Evolutionary conservation across 805 yeast genomes (phyloP).

Genomic region (Kluyveromyces starmeri): DNA sequence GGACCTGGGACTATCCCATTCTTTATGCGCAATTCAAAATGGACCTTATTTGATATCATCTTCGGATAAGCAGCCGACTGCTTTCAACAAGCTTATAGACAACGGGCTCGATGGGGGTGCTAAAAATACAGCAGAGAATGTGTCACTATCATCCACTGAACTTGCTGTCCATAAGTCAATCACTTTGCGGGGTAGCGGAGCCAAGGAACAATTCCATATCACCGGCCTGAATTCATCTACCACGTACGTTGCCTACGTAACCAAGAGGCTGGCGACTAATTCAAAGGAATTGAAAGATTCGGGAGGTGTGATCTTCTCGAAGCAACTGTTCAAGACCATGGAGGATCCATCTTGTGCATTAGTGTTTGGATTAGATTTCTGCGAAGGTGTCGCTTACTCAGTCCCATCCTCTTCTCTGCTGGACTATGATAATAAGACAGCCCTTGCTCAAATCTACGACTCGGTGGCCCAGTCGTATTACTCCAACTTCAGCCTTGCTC

Average conservation of each 20-base stretch:
- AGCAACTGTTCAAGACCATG: slow-evolving; percentile 50
- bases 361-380: slow-evolving; percentile 66
- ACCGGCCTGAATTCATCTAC: slow-evolving; percentile 53
- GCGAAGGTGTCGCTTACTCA: slow-evolving; percentile 75
- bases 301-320: slow-evolving; percentile 60
- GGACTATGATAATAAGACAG: slow-evolving; percentile 24
- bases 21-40: slow-evolving; percentile 64
- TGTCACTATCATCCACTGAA: slow-evolving; percentile 19
- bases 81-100: no score
- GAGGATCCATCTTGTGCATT: slow-evolving; percentile 54
- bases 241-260: slow-evolving; percentile 54
- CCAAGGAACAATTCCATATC: slow-evolving; percentile 55
- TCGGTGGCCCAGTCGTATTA: slow-evolving; percentile 46
- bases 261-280: slow-evolving; percentile 34
- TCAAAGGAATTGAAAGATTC: slow-evolving; percentile 28
- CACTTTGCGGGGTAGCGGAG: slow-evolving; percentile 38
- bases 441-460: slow-evolving; percentile 50
- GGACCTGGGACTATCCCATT: slow-evolving; percentile 33
- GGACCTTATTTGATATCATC: slow-evolving; percentile 35
- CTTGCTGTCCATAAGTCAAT: slow-evolving; percentile 24
- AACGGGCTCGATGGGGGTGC: not conserved
- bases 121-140: slow-evolving; percentile 7
- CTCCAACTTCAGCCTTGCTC: slow-evolving; percentile 61
- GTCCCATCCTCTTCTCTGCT: slow-evolving; percentile 51
- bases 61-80: slow-evolving; percentile 16